Base-by-base conservation (phyloP, 108 stramenopile genomes). In the Cyclotella sp. region DNA sequence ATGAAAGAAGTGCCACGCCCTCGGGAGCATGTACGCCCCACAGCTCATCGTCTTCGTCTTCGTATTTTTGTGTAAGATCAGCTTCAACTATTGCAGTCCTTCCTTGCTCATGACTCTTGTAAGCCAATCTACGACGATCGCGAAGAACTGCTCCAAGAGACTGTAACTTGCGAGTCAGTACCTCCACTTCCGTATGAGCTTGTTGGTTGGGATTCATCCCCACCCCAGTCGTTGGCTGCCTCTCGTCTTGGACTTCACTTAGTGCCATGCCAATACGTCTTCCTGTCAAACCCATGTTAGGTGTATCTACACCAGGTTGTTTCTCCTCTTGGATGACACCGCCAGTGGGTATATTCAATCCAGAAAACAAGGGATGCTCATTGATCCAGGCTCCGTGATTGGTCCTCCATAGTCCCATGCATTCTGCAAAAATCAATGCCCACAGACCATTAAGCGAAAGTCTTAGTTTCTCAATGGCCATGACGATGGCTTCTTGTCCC, bases 361-460 rank as follows among this genome's bases (percentile, higher is more conserved):
- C 87, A 8, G 47, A 11, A 19, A 87, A 65, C 34, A 91, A 57
- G 29, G 91, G 91, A 60, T 89, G 91, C 12, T 52, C 27, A 0
- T 29, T 13, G 21, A 85, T 70, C 88, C 88, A 89, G 44, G 61
- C 46, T 42, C 24, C 41, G 13, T 64, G 44, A 21, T 26, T 54
- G 7, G 84, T 75, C 29, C 81, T 85, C 90, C 90, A 91, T 44
- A 91, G 70, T n/a, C 84, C 80, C 80, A 86, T 80, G 55, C 81
- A 87, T 58, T 88, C 90, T 3, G 84, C 83, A 53, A 66, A 85
- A 10, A 90, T 59, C 62, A 90, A 62, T 16, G 79, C 81, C 64
- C 86, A 86, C 15, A 90, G 51, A 21, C 74, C 81, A 60, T 82
- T 75, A 9, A 81, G 42, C n/a, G 65, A 57, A 4, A 53, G 26